Base-by-base conservation (phyloP, 306 rosid genomes). In the Inga leiocalycina region DNA sequence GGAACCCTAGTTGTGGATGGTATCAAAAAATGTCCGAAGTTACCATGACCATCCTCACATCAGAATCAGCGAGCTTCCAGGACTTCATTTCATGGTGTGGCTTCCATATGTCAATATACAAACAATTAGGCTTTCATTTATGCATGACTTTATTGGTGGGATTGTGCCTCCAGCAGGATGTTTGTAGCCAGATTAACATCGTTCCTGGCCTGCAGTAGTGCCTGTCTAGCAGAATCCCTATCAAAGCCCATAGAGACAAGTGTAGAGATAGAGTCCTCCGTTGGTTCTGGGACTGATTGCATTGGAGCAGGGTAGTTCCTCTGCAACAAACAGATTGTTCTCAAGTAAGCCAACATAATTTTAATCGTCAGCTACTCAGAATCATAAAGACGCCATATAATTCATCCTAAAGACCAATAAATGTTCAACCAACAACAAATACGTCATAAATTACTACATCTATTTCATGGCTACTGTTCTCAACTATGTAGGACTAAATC, bases 191-290 rank as follows among this genome's bases (percentile, higher is more conserved):
- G 81, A 85, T 90, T 94, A 84, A 97, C 87, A 14, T 97, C 98
- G 43, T 97, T 97, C 88, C 97, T 85, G 16, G 99, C 98, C 74
- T 89, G 99, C 90, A 90, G 90, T 35, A 97, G 90, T 8, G 99
- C 99, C 86, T 97, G 99, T 84, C 97, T 90, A 17, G 98, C 99
- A n/a, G 93, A 85, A 84, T 86, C 86, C 85, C 97, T 89, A 87
- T 97, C 98, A 75, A 97, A 97, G 14, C 99, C 99, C 99, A 97
- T 97, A 3, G 99, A 92, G 48, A 94, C 93, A 22, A 97, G 92
- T 15, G 98, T 97, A 0, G 88, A 88, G 78, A 97, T 91, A 1
- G 98, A 83, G 80, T 88, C 97, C 87, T 97, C 99, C 0, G 91
- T 69, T 24, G 99, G 99, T 81, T 92, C 94, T 56, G 82, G 59